phyloP scores from a whole-genome alignment of 345 rosid genomes.

The Syzygium aqueum region DNA sequence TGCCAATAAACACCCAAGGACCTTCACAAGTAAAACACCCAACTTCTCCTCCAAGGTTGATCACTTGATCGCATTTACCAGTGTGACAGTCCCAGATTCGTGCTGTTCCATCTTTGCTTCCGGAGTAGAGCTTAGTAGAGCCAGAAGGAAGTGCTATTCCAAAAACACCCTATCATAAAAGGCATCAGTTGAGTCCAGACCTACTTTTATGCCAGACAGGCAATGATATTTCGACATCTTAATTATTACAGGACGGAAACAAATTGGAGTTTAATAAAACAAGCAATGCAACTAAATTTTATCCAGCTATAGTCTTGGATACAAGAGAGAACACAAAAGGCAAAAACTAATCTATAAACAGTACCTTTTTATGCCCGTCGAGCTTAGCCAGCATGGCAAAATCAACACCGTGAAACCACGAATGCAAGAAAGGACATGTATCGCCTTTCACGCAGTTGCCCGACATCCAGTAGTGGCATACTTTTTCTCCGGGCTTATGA shows the following conservation, averaged over 20 bases:
- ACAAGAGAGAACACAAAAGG: too few relatives aligned
- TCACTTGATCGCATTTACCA: constrained; percentile 27
- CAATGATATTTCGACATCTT: neutral
- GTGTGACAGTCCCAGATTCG: constrained; percentile 43
- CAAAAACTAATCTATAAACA: neutral
- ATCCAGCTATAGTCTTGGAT: too few relatives aligned
- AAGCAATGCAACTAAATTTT: too few relatives aligned
- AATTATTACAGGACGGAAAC: too few relatives aligned
- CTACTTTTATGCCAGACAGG: neutral
- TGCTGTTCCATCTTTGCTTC: constrained; percentile 38
- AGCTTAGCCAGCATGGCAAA: constrained; percentile 23
- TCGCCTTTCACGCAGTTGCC: constrained; percentile 4
- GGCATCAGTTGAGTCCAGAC: neutral
- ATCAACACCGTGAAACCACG: constrained; percentile 18
- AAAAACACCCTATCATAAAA: constrained; percentile 16
- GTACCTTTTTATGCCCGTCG: constrained; percentile 22
- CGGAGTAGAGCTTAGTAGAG: constrained; percentile 49
- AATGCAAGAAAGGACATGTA: constrained; percentile 15
- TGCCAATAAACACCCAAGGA: constrained; percentile 53
- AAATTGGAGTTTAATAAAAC: too few relatives aligned
- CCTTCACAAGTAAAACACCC: constrained; percentile 45
- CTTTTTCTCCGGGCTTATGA: too few relatives aligned
- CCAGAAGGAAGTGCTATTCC: constrained; percentile 43
- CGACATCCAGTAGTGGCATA: too few relatives aligned
- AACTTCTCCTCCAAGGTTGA: constrained; percentile 30